A percentile compares a stretch with the other conserved stretches of the same genome.
phyloP scores from a whole-genome alignment of 2,329 filamentous ascomycete species.

The Neonectria sp. region DNA sequence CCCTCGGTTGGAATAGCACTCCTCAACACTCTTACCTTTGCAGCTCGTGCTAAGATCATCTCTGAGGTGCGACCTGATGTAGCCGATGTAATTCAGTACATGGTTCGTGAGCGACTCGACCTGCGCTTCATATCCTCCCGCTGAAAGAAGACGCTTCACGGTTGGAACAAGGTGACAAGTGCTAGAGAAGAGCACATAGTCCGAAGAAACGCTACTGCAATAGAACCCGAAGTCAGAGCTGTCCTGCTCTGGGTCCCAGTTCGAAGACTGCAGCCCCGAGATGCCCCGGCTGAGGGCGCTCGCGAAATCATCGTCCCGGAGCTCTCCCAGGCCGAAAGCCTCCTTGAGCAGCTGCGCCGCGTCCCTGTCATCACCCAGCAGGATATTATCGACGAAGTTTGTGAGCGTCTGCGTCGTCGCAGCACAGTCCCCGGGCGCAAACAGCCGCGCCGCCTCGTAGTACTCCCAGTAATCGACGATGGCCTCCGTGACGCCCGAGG shows the following conservation, averaged over 20 bases:
- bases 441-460: slow-evolving; percentile 65
- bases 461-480: slow-evolving; percentile 84
- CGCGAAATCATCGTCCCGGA: slow-evolving; percentile 66
- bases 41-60: slow-evolving; percentile 42
- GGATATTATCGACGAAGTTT: slow-evolving; percentile 66
- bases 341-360: slow-evolving; percentile 64
- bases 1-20: slow-evolving; percentile 52
- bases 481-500: slow-evolving; percentile 83
- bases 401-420: slow-evolving; percentile 72
- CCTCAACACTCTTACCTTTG: slow-evolving; percentile 41
- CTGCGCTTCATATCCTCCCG: slow-evolving; percentile 59
- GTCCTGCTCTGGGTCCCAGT: slow-evolving; percentile 68
- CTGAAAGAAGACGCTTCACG: slow-evolving; percentile 57
- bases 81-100: slow-evolving; percentile 68
- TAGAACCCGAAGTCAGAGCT: slow-evolving; percentile 61
- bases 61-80: slow-evolving; percentile 54
- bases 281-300: slow-evolving; percentile 59
- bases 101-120: slow-evolving; percentile 56
- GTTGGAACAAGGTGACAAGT: slow-evolving; percentile 54
- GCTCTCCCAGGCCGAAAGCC: slow-evolving; percentile 62
- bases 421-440: slow-evolving; percentile 73
- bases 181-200: slow-evolving; percentile 58
- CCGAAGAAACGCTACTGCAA: slow-evolving; percentile 63
- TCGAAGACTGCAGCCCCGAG: slow-evolving; percentile 61
- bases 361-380: slow-evolving; percentile 56